Conservation (phyloP, 2,329 filamentous ascomycete species). For the Diaporthe amygdali region DNA sequence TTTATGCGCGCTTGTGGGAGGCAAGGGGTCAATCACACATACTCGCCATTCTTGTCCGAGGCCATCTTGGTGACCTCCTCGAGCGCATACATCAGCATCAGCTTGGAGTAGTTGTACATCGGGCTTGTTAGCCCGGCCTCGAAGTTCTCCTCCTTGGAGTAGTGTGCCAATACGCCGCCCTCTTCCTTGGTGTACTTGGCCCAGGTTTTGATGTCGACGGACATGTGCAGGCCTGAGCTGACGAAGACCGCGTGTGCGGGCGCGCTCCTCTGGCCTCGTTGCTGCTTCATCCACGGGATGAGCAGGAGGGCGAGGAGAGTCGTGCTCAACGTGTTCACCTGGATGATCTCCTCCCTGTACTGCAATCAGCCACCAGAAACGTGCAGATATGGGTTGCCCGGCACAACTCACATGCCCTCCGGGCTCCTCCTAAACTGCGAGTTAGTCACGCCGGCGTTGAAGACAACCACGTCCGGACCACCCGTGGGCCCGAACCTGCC, state of each 20-base stretch:
- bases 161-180: conserved; percentile 32
- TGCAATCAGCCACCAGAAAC: neutral
- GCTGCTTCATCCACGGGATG: conserved; percentile 47
- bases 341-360: conserved; percentile 54
- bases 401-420: conserved; percentile 34
- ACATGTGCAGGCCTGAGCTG: conserved; percentile 30
- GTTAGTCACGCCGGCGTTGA: conserved; percentile 34
- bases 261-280: conserved; percentile 29
- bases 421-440: conserved; percentile 29
- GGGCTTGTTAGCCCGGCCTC: conserved; percentile 20
- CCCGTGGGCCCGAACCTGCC: conserved; percentile 27
- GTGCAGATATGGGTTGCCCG: neutral
- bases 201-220: conserved; percentile 30
- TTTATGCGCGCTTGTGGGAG: neutral
- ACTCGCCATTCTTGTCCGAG: conserved; percentile 29
- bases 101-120: conserved; percentile 34
- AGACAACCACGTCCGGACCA: conserved; percentile 32
- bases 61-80: conserved; percentile 31
- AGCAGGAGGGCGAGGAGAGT: conserved; percentile 58
- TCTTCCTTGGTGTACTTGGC: conserved; percentile 12
- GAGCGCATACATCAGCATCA: conserved; percentile 31
- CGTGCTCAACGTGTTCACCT: conserved; percentile 65
- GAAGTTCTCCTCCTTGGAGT: conserved; percentile 34
- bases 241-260: conserved; percentile 33
- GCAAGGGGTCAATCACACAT: conserved; percentile 7